phyloP scores from a whole-genome alignment of 2,329 filamentous ascomycete species.

The Ophiostoma pallidulum region DNA sequence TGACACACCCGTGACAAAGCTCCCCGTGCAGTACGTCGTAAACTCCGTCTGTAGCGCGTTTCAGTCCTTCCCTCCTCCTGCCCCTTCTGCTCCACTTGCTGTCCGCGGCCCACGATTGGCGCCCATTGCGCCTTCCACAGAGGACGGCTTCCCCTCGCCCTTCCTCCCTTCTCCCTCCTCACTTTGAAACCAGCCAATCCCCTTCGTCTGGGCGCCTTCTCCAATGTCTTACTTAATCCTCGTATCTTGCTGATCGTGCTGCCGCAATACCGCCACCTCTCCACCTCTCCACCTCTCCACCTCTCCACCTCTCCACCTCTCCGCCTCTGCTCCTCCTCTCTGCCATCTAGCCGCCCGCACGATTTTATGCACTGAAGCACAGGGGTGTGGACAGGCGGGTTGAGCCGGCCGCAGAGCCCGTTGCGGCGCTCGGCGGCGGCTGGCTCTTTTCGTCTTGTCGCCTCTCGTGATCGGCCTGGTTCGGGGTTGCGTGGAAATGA shows the following conservation, averaged over 20 bases:
- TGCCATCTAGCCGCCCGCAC: conserved; percentile 3
- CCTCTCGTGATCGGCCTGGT: not conserved
- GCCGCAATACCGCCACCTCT: too few species aligned
- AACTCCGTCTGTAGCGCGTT: conserved; percentile 1
- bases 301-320: not conserved
- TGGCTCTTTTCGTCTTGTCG: too few species aligned
- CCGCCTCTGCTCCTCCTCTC: not conserved
- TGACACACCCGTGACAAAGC: too few species aligned
- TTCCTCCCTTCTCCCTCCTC: not conserved
- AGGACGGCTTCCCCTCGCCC: not conserved
- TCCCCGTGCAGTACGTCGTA: too few species aligned
- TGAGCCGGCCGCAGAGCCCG: too few species aligned
- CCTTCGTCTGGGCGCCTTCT: too few species aligned
- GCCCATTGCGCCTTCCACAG: not conserved
- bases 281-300: too few species aligned
- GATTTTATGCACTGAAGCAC: not conserved
- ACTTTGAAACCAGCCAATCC: not conserved
- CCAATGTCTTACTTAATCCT: too few species aligned
- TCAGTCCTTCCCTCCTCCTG: not conserved
- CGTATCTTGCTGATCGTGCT: too few species aligned
- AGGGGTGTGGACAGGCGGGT: not conserved
- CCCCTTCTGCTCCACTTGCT: not conserved
- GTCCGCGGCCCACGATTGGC: not conserved
- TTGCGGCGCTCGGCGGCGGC: too few species aligned
- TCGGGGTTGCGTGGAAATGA: conserved; percentile 1